Percentiles rank a stretch among this genome's conserved stretches.
Evolutionary conservation across 2,329 filamentous ascomycete genomes (phyloP).

Genomic region (Alternaria panax): DNA sequence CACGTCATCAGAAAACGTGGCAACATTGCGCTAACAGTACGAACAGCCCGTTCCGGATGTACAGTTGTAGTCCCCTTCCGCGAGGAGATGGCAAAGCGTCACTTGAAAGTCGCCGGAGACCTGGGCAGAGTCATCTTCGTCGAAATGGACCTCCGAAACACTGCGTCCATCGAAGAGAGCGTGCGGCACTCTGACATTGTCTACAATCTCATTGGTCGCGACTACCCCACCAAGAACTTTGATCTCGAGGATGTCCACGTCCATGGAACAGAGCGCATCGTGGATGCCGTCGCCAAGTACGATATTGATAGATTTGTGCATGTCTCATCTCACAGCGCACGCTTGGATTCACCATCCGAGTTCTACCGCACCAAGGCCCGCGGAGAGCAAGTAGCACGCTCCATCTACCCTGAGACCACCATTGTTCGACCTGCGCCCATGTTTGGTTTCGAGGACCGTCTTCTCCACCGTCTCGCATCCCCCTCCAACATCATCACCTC

Average conservation of each 20-base stretch:
- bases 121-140: conserved; percentile 88
- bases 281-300: conserved; percentile 94
- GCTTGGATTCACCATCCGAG: conserved; percentile 79
- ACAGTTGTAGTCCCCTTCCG: conserved; percentile 92
- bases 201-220: conserved; percentile 92
- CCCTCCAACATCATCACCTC: conserved; percentile 83
- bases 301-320: conserved; percentile 97
- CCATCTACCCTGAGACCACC: conserved; percentile 95
- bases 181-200: conserved; percentile 97
- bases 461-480: conserved; percentile 84
- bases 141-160: conserved; percentile 95
- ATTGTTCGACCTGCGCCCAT: conserved; percentile 93
- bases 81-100: conserved; percentile 97
- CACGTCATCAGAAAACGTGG: not conserved
- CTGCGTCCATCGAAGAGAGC: conserved; percentile 92
- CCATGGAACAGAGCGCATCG: conserved; percentile 90
- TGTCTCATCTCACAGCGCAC: conserved; percentile 92
- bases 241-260: conserved; percentile 90
- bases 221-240: conserved; percentile 99
- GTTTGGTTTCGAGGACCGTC: conserved; percentile 93
- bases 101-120: conserved; percentile 95
- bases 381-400: conserved; percentile 82
- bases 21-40: conserved; percentile 24
- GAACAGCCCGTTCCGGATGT: conserved; percentile 85
- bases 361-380: conserved; percentile 92